Evolutionary conservation across 73 alveolate genomes (phyloP).

Genomic region (Stentor roeselii): DNA sequence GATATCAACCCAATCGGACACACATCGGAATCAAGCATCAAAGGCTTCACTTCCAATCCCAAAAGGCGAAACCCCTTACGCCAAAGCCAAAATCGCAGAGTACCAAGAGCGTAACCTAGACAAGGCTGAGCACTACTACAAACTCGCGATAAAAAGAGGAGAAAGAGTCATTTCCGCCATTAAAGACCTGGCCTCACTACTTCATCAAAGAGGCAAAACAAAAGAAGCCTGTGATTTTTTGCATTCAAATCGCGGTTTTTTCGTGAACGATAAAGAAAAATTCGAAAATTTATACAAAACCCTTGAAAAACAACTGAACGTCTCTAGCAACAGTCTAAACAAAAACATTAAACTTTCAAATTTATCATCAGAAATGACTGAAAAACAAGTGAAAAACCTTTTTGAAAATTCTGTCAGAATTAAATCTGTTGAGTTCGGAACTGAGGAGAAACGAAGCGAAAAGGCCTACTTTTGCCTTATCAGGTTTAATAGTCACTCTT

Average conservation of each 20-base stretch:
- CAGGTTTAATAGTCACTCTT: not conserved
- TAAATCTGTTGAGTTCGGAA: not conserved
- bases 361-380: not conserved
- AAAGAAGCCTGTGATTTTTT: constrained; percentile 24
- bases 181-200: constrained; percentile 20
- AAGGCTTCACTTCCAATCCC: constrained; percentile 11
- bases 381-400: not conserved
- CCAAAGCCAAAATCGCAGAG: constrained; percentile 17
- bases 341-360: not conserved
- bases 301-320: not conserved
- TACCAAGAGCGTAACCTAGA: constrained; percentile 13
- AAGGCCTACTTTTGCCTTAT: not conserved
- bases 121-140: constrained; percentile 14
- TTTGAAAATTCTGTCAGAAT: not conserved
- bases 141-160: constrained; percentile 17
- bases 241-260: not conserved
- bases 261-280: constrained; percentile 8
- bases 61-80: constrained; percentile 11
- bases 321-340: not conserved
- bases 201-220: constrained; percentile 26
- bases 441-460: not conserved
- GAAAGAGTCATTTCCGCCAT: constrained; percentile 19
- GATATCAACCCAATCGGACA: not conserved
- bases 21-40: not conserved
- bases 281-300: constrained; percentile 7